Conservation (phyloP, 169 alveolate genomes). For the Plasmodium blacklocki region DNA sequence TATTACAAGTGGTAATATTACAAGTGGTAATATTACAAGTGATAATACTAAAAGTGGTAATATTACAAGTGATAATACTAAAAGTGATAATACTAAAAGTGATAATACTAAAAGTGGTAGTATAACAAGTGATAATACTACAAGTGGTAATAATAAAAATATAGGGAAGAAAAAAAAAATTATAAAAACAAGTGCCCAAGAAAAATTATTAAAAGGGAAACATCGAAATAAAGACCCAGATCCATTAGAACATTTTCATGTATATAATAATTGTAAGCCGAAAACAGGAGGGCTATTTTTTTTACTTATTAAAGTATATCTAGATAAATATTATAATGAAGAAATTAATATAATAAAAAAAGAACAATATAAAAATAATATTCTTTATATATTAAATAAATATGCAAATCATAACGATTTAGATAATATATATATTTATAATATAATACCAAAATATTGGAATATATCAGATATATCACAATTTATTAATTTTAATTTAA, state of each 20-base stretch:
- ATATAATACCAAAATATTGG: constrained; percentile 55
- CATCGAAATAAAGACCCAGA: constrained; percentile 40
- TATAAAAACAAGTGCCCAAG: not conserved
- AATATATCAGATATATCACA: constrained; percentile 16
- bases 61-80: too few relatives aligned
- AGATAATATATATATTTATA: constrained; percentile 20
- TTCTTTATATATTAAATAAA: constrained; percentile 33
- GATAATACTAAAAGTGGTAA: not conserved
- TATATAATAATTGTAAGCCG: constrained; percentile 1
- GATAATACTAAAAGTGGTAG: not conserved
- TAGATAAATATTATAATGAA: constrained; percentile 25
- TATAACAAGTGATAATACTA: too few relatives aligned
- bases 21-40: not conserved
- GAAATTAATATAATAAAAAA: not conserved
- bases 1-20: not conserved
- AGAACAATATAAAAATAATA: constrained; percentile 23
- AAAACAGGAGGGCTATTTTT: constrained; percentile 52
- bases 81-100: not conserved
- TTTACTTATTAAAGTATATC: constrained; percentile 37
- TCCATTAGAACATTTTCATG: constrained; percentile 25
- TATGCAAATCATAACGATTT: constrained; percentile 45
- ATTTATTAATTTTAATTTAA: constrained; percentile 12
- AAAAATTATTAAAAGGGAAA: not conserved
- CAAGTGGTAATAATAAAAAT: not conserved
- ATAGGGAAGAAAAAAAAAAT: not conserved